Conservation (phyloP, 228 moss, liverwort and hornwort genomes). For the Sphagnum fallax region DNA sequence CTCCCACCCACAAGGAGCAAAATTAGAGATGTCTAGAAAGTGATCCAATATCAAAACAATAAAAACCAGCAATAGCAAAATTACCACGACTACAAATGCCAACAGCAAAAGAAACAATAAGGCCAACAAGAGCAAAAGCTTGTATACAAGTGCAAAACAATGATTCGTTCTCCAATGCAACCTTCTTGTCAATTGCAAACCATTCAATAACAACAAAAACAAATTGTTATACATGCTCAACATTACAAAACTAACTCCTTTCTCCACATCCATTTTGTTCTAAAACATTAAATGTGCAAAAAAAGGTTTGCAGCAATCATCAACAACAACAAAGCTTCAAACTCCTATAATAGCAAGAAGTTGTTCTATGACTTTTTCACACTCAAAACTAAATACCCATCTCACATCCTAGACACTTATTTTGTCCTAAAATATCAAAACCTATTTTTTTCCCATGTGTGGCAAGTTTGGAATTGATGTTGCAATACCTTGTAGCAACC, state of each 20-base stretch:
- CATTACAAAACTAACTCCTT: constrained; percentile 17
- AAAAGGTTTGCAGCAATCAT: too few species aligned
- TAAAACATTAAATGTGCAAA: too few species aligned
- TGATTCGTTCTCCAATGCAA: constrained; percentile 20
- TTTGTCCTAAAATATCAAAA: constrained; percentile 4
- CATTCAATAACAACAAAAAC: constrained; percentile 9
- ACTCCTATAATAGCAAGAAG: too few species aligned
- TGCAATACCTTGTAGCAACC: too few species aligned
- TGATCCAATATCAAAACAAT: too few species aligned
- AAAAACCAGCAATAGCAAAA: too few species aligned
- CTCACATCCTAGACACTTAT: not conserved
- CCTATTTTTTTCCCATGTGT: constrained; percentile 2
- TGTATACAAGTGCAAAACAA: constrained; percentile 27
- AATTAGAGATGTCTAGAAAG: constrained; percentile 2
- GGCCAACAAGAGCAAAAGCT: constrained; percentile 12
- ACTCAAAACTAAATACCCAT: too few species aligned
- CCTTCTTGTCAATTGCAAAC: constrained; percentile 26
- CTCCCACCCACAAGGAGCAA: constrained; percentile 3
- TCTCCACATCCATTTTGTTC: too few species aligned
- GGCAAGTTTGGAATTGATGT: too few species aligned
- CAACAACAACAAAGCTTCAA: too few species aligned
- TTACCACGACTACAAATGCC: too few species aligned
- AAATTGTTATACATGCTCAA: constrained; percentile 35
- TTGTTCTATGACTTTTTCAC: too few species aligned
- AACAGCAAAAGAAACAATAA: not conserved